phyloP scores from a whole-genome alignment of 2,329 filamentous ascomycete species.

The Monilinia aucupariae region DNA sequence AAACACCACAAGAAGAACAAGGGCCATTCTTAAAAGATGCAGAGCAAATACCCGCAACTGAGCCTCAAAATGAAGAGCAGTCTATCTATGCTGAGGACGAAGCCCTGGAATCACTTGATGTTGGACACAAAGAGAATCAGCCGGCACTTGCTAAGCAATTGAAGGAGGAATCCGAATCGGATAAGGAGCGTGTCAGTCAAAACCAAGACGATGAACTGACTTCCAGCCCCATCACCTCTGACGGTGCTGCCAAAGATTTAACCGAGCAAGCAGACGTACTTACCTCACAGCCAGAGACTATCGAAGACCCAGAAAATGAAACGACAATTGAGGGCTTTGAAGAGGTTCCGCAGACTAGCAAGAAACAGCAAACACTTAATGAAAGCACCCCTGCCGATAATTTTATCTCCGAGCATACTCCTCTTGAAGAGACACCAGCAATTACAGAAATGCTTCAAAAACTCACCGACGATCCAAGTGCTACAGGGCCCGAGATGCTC shows the following conservation, averaged over 20 bases:
- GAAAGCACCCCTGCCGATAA: not conserved
- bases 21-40: not conserved
- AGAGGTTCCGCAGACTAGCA: not conserved
- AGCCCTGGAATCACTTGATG: constrained; percentile 21
- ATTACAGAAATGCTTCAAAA: not conserved
- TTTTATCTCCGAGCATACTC: not conserved
- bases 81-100: constrained; percentile 7
- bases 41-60: not conserved
- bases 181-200: constrained; percentile 19
- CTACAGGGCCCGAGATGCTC: not conserved
- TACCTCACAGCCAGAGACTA: not conserved
- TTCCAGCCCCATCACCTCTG: constrained; percentile 15
- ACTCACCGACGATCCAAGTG: not conserved
- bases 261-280: constrained; percentile 17
- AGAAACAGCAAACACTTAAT: not conserved
- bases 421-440: not conserved
- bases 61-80: constrained; percentile 10
- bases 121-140: constrained; percentile 29
- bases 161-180: constrained; percentile 30
- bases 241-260: constrained; percentile 17
- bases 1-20: constrained; percentile 1
- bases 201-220: not conserved
- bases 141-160: constrained; percentile 30
- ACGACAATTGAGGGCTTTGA: not conserved
- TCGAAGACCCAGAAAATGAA: not conserved